Evolutionary conservation across 805 yeast species (phyloP).

Genomic region (Sugiyamaella floridensis): DNA sequence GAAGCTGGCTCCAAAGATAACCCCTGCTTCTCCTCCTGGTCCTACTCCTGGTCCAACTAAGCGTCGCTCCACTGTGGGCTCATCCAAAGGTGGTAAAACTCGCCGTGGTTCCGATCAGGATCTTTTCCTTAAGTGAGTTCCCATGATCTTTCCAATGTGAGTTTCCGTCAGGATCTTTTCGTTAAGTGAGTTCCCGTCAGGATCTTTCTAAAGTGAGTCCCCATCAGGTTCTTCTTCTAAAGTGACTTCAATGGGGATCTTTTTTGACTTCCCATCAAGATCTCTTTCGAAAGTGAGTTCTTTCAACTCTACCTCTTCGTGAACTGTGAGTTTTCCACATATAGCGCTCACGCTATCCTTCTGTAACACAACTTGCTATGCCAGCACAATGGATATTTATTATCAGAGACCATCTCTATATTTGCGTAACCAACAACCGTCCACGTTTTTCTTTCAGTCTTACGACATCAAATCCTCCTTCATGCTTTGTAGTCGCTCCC

Average conservation of each 20-base stretch:
- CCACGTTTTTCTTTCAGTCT: background rate
- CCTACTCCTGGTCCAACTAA: constrained; percentile 1
- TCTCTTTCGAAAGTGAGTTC: too few relatives aligned
- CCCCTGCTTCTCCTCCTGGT: background rate
- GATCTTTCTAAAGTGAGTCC: too few relatives aligned
- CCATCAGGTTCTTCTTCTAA: too few relatives aligned
- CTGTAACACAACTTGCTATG: background rate
- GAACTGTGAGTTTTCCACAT: too few relatives aligned
- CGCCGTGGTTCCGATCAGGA: background rate
- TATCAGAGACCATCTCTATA: background rate
- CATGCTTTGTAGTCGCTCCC: constrained; percentile 54
- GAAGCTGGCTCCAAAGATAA: background rate
- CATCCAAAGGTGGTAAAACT: background rate
- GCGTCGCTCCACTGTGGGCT: background rate
- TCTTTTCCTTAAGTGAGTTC: background rate
- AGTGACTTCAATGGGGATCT: too few relatives aligned
- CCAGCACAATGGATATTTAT: background rate
- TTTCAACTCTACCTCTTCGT: too few relatives aligned
- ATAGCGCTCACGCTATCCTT: background rate
- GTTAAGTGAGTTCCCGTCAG: too few relatives aligned
- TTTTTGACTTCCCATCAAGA: too few relatives aligned
- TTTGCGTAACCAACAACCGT: background rate
- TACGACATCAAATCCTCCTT: constrained; percentile 36
- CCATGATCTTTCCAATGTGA: too few relatives aligned
- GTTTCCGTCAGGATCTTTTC: too few relatives aligned